Evolutionary conservation across 1,139 yeast genomes (phyloP).

Genomic region (Entelexis paramagnoliae): DNA sequence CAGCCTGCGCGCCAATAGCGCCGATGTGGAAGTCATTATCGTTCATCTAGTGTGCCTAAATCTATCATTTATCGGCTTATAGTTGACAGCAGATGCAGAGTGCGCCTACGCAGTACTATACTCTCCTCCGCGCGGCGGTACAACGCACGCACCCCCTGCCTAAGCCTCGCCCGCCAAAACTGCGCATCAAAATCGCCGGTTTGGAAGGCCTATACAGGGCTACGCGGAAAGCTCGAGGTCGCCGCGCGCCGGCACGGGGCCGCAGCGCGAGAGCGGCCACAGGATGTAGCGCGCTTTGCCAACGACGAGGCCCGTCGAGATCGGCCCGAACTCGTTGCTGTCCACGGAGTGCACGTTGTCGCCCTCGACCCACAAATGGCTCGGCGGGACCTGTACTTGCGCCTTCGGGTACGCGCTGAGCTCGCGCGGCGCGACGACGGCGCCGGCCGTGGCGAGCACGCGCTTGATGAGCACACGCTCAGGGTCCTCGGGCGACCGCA

Average conservation of each 20-base stretch:
- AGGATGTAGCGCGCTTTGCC: constrained; percentile 59
- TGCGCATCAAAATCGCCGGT: no score
- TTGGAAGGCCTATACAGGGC: no score
- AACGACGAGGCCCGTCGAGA: constrained; percentile 63
- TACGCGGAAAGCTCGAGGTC: constrained; percentile 5
- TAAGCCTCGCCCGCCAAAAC: no score
- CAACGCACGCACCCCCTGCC: no score
- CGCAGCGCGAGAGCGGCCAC: constrained; percentile 55
- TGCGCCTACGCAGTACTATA: no score
- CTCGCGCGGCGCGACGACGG: constrained; percentile 45
- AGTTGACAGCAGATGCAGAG: no score
- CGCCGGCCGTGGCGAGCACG: constrained; percentile 65
- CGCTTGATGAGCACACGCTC: constrained; percentile 64
- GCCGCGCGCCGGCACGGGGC: constrained; percentile 24
- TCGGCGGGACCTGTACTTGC: constrained; percentile 54
- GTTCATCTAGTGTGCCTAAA: no score
- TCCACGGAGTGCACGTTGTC: constrained; percentile 81
- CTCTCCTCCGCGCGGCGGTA: no score
- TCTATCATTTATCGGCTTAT: no score
- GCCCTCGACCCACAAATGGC: constrained; percentile 91
- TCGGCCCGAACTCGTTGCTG: constrained; percentile 76
- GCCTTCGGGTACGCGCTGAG: constrained; percentile 52
- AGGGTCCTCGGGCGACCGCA: constrained; percentile 72
- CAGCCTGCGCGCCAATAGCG: no score
- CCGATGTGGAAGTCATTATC: no score